phyloP scores from a whole-genome alignment of 164 flowering plant genomes.

The Magnolia officinalis region DNA sequence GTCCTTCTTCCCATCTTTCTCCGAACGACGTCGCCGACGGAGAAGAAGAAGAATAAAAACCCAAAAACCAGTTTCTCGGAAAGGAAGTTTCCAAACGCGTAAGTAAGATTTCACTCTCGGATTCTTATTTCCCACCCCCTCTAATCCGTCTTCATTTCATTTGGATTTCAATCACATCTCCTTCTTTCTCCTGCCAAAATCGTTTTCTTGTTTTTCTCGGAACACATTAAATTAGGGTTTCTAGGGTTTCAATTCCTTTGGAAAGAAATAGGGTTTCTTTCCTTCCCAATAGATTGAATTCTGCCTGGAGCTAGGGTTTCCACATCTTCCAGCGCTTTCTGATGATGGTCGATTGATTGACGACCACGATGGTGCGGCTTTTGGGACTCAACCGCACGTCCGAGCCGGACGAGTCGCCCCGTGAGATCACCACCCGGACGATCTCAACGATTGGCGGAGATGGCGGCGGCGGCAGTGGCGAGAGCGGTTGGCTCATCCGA shows the following conservation, averaged over 20 bases:
- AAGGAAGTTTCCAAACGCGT: not conserved
- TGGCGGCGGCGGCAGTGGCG: conserved; percentile 35
- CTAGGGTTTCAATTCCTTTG: not conserved
- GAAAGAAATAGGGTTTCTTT: not conserved
- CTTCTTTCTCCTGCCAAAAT: not conserved
- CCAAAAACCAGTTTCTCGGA: not conserved
- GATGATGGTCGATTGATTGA: conserved; percentile 2
- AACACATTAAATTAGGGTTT: not conserved
- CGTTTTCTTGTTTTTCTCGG: not conserved
- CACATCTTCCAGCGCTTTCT: not conserved
- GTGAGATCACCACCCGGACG: conserved; percentile 66
- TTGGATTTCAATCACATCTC: not conserved
- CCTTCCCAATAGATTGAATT: not conserved
- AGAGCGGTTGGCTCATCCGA: conserved; percentile 92
- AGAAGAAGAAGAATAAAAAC: not conserved
- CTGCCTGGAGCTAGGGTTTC: not conserved
- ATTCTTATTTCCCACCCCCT: not conserved
- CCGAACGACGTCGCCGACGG: not conserved
- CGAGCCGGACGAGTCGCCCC: conserved; percentile 56
- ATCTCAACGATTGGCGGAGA: conserved; percentile 37
- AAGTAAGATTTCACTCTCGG: not conserved
- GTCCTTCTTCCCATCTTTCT: not conserved
- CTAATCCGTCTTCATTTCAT: not conserved
- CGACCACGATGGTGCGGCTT: conserved; percentile 58
- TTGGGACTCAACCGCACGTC: conserved; percentile 57